Percentiles rank a stretch among this genome's conserved stretches.
These are phyloP conservation scores for Pichia paraexigua DNA, from an alignment of 805 yeast species.

Conservation along the genomic window DNA sequence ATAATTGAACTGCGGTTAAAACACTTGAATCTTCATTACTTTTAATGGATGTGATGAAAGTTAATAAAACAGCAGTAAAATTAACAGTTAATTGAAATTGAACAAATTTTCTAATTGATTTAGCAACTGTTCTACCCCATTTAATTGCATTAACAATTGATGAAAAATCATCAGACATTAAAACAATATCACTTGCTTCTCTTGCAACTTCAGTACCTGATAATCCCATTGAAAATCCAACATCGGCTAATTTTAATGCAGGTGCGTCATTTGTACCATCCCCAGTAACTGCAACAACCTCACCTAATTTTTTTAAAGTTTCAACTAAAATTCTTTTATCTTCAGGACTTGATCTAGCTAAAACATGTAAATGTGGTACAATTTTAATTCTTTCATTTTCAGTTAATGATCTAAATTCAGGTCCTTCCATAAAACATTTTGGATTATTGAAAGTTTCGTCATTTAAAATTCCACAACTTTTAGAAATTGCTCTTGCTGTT, in stretches of 20 bases:
- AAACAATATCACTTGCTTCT: slow-evolving; percentile 96
- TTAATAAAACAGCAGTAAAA: slow-evolving; percentile 89
- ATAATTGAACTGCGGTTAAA: slow-evolving; percentile 90
- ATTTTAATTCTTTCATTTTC: slow-evolving; percentile 46
- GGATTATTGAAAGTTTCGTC: slow-evolving; percentile 45
- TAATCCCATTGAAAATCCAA: slow-evolving; percentile 98
- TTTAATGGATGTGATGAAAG: slow-evolving; percentile 90
- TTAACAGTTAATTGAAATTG: slow-evolving; percentile 97
- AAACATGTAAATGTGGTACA: slow-evolving; percentile 71
- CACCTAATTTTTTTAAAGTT: slow-evolving; percentile 69
- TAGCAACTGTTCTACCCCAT: slow-evolving; percentile 97
- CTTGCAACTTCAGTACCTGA: slow-evolving; percentile 98
- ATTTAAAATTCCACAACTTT: slow-evolving; percentile 69
- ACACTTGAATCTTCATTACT: slow-evolving; percentile 75
- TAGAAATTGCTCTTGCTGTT: slow-evolving; percentile 89
- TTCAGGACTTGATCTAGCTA: slow-evolving; percentile 94
- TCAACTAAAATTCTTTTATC: slow-evolving; percentile 86
- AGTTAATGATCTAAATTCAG: slow-evolving; percentile 65
- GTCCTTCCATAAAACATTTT: slow-evolving; percentile 84
- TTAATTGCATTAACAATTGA: slow-evolving; percentile 94
- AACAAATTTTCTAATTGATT: slow-evolving; percentile 88
- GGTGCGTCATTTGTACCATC: slow-evolving; percentile 99
- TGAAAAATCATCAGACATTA: slow-evolving; percentile 91
- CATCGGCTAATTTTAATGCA: slow-evolving; percentile 92
- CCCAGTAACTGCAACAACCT: slow-evolving; percentile 97